These are phyloP conservation scores for Pseudocercospora cruenta DNA, from an alignment of 2,329 filamentous ascomycete genomes.

Conservation along the genomic window DNA sequence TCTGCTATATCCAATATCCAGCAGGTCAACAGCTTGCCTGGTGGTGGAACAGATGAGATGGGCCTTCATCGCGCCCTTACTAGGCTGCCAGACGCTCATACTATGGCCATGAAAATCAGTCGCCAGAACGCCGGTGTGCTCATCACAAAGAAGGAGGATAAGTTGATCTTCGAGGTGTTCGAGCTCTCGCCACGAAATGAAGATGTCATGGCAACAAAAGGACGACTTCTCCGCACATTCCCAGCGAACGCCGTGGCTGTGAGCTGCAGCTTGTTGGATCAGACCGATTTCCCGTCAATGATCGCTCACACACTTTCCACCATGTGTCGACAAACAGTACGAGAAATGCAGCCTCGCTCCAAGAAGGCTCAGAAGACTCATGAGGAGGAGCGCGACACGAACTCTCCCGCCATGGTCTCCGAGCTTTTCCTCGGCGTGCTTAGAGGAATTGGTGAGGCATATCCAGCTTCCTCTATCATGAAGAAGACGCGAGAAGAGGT, in stretches of 20 bases:
- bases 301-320: conserved; percentile 25
- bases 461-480: conserved; percentile 45
- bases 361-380: conserved; percentile 56
- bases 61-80: not conserved
- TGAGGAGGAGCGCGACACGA: conserved; percentile 62
- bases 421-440: conserved; percentile 65
- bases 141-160: conserved; percentile 25
- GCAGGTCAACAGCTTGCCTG: conserved; percentile 4
- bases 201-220: conserved; percentile 55
- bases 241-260: conserved; percentile 56
- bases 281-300: conserved; percentile 32
- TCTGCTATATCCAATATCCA: conserved; percentile 1
- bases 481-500: conserved; percentile 69
- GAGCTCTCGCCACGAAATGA: conserved; percentile 61
- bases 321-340: conserved; percentile 26
- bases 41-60: not conserved
- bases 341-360: conserved; percentile 26
- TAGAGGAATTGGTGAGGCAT: conserved; percentile 54
- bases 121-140: conserved; percentile 33
- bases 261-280: conserved; percentile 27
- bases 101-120: conserved; percentile 17
- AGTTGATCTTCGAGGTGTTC: conserved; percentile 62
- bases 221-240: conserved; percentile 62
- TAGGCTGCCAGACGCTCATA: conserved; percentile 5
- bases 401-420: conserved; percentile 60